phyloP scores from a whole-genome alignment of 108 stramenopile genomes.

The Pseudonitzschia multiseries region DNA sequence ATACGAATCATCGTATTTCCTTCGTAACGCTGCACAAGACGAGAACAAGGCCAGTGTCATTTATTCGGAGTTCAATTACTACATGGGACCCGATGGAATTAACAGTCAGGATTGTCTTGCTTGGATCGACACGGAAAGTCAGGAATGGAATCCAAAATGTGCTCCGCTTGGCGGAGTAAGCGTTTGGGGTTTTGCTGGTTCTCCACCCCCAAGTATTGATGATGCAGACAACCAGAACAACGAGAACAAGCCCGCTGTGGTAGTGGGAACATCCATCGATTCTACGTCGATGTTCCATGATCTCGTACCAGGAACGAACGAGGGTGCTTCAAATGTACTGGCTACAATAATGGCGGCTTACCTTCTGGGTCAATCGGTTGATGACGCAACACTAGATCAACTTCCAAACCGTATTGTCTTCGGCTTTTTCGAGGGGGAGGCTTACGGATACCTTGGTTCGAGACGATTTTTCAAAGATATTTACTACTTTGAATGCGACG shows the following conservation, averaged over 20 bases:
- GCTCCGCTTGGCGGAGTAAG: constrained; percentile 79
- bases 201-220: constrained; percentile 39
- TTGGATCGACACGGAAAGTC: constrained; percentile 71
- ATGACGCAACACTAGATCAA: constrained; percentile 55
- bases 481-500: constrained; percentile 60
- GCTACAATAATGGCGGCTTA: constrained; percentile 79
- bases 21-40: constrained; percentile 44
- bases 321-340: constrained; percentile 76
- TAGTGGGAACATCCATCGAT: constrained; percentile 66
- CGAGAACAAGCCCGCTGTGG: constrained; percentile 43
- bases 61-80: constrained; percentile 75
- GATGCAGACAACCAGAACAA: constrained; percentile 22
- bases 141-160: constrained; percentile 75
- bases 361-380: constrained; percentile 53
- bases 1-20: constrained; percentile 40
- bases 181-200: constrained; percentile 76
- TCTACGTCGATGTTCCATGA: constrained; percentile 87
- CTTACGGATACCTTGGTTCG: constrained; percentile 77
- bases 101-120: constrained; percentile 50
- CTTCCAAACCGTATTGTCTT: constrained; percentile 69
- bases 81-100: constrained; percentile 80
- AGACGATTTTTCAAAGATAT: constrained; percentile 75
- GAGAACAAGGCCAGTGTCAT: constrained; percentile 32
- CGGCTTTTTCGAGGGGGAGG: constrained; percentile 84
- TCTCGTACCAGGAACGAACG: constrained; percentile 67